A percentile compares a stretch with the other conserved stretches of the same genome.
Evolutionary conservation across 2,329 filamentous ascomycete genomes (phyloP).

Genomic region (Xylariaceae sp.): DNA sequence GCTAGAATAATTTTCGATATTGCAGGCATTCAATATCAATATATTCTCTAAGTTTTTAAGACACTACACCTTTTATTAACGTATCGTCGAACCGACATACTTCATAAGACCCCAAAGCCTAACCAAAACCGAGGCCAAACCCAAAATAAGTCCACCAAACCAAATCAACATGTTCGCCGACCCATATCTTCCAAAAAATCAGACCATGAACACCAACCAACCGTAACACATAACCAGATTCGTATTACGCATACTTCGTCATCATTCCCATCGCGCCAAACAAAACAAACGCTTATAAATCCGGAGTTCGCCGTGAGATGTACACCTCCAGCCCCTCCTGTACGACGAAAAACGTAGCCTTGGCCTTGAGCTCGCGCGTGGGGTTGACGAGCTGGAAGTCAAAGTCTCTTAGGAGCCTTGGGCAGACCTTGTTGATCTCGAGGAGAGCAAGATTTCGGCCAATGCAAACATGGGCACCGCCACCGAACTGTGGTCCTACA

Average conservation of each 20-base stretch:
- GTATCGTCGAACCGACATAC: too few species aligned
- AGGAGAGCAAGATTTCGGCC: conserved; percentile 61
- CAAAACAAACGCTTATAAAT: background rate
- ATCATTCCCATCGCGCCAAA: background rate
- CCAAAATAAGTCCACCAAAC: too few species aligned
- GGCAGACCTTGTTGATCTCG: conserved; percentile 66
- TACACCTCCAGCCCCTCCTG: conserved; percentile 63
- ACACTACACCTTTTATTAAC: too few species aligned
- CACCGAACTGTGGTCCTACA: conserved; percentile 55
- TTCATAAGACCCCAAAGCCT: too few species aligned
- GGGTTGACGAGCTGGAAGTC: conserved; percentile 60
- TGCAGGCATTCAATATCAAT: too few species aligned
- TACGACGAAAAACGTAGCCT: conserved; percentile 66
- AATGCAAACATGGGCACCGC: conserved; percentile 61
- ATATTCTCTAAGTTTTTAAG: too few species aligned
- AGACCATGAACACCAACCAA: too few species aligned
- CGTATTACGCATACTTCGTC: too few species aligned
- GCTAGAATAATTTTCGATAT: too few species aligned
- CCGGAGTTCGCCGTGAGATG: conserved; percentile 45
- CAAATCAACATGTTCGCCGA: too few species aligned
- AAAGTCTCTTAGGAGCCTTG: conserved; percentile 61
- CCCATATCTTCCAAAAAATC: too few species aligned
- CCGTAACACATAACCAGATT: background rate
- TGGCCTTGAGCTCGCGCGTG: conserved; percentile 56
- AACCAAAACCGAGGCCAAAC: too few species aligned